Evolutionary conservation across 2,329 filamentous ascomycete species (phyloP).

Genomic region (Monosporascus sp.): DNA sequence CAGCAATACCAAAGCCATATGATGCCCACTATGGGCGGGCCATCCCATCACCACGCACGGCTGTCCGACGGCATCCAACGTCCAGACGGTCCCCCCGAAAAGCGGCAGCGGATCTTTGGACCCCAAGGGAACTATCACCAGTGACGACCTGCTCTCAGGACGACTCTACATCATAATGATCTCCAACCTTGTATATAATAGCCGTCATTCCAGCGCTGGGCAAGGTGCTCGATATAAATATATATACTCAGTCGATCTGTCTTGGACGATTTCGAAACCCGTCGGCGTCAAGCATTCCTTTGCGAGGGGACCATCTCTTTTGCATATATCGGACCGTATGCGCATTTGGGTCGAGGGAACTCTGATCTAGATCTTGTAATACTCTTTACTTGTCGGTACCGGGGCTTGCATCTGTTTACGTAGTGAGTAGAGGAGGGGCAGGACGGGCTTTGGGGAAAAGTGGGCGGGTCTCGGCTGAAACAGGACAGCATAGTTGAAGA

Average conservation of each 20-base stretch:
- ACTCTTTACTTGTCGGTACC: conserved; percentile 9
- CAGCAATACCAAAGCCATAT: conserved; percentile 32
- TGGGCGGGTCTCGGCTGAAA: neutral
- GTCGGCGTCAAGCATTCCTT: conserved; percentile 4
- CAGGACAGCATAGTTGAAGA: conserved; percentile 4
- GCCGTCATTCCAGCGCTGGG: neutral
- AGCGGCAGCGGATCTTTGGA: conserved; percentile 46
- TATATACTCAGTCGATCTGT: conserved; percentile 4
- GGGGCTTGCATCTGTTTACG: conserved; percentile 8
- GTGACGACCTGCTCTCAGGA: conserved; percentile 10
- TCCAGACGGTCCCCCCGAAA: conserved; percentile 41
- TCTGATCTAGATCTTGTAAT: conserved; percentile 15
- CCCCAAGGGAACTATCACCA: conserved; percentile 37
- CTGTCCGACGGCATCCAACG: conserved; percentile 27
- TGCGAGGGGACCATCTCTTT: conserved; percentile 4
- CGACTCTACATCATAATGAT: conserved; percentile 7
- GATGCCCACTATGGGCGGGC: conserved; percentile 29
- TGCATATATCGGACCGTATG: conserved; percentile 6
- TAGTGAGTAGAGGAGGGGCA: conserved; percentile 1
- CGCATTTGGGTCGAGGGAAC: conserved; percentile 8
- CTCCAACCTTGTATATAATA: conserved; percentile 21
- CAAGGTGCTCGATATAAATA: too few relatives aligned
- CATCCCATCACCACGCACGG: conserved; percentile 20
- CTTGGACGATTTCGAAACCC: neutral
- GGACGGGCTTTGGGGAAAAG: neutral